Conservation (phyloP, 345 rosid genomes). For the Hibiscus mutabilis region DNA sequence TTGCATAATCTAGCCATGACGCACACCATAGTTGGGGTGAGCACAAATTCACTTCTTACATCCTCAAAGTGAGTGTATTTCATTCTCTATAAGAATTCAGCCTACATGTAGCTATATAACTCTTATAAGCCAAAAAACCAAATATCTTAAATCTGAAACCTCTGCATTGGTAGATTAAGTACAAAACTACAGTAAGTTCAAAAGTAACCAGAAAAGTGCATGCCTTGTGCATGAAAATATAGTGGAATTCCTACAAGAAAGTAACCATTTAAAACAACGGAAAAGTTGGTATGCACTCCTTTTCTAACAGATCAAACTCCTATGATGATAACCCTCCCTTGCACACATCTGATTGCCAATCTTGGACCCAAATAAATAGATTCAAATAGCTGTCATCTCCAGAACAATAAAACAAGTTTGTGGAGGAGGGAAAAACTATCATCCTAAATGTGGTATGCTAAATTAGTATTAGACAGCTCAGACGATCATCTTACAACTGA, state of each 20-base stretch:
- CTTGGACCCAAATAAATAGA: not conserved
- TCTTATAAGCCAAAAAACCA: not conserved
- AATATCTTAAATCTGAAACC: not conserved
- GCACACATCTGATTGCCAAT: not conserved
- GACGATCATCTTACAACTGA: not conserved
- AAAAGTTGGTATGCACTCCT: not conserved
- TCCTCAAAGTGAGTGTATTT: not conserved
- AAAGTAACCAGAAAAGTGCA: not conserved
- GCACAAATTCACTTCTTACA: not conserved
- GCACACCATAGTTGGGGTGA: not conserved
- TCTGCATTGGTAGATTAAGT: no score
- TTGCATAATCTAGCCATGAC: not conserved
- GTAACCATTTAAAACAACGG: not conserved
- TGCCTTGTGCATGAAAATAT: not conserved
- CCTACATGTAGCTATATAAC: not conserved
- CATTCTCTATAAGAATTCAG: not conserved
- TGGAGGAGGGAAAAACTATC: not conserved
- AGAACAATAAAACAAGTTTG: not conserved
- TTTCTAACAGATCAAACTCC: not conserved
- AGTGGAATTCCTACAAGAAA: not conserved
- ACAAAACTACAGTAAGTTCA: slow-evolving; percentile 3
- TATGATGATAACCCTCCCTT: not conserved
- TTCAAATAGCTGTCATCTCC: not conserved
- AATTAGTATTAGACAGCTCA: not conserved
- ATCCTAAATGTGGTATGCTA: not conserved